A percentile compares a stretch with the other conserved stretches of the same genome.
These are phyloP conservation scores for Phytophthora sojae DNA, from an alignment of 352 stramenopile genomes.

Conservation along the genomic window DNA sequence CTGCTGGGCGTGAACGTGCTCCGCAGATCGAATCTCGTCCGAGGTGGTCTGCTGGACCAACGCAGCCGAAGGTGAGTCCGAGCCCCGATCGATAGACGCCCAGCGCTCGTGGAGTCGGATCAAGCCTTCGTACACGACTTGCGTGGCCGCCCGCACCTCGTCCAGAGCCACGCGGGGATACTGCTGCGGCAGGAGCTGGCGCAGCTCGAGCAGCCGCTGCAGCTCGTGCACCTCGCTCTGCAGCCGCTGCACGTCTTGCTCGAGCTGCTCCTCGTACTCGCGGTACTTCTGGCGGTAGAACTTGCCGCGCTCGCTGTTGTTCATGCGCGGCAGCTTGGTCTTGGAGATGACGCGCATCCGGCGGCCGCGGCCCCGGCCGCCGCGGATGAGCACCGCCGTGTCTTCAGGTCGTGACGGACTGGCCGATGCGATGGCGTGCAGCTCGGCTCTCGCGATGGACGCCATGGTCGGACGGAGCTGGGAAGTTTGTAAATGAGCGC, in stretches of 20 bases:
- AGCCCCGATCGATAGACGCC: slow-evolving; percentile 15
- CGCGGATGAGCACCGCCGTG: slow-evolving; percentile 24
- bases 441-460: slow-evolving; percentile 10
- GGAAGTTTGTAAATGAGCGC: slow-evolving; percentile 23
- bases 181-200: slow-evolving; percentile 33
- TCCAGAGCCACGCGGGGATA: slow-evolving; percentile 19
- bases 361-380: slow-evolving; percentile 21
- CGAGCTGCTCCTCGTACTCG: slow-evolving; percentile 55
- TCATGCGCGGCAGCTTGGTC: slow-evolving; percentile 66
- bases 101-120: slow-evolving; percentile 28
- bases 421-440: slow-evolving; percentile 1
- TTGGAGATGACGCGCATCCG: slow-evolving; percentile 39
- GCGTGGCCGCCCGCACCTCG: slow-evolving; percentile 23
- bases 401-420: slow-evolving; percentile 14
- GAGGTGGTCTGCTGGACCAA: not conserved
- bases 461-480: slow-evolving; percentile 9
- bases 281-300: slow-evolving; percentile 74
- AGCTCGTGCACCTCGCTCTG: slow-evolving; percentile 50
- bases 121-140: slow-evolving; percentile 38
- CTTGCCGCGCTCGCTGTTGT: slow-evolving; percentile 72
- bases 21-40: slow-evolving; percentile 24
- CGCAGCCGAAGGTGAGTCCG: not conserved
- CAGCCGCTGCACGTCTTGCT: slow-evolving; percentile 42
- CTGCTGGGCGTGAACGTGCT: slow-evolving; percentile 8
- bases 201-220: slow-evolving; percentile 43